A percentile compares a stretch with the other conserved stretches of the same genome.
These are phyloP conservation scores for Oryza brachyantha DNA, from an alignment of 176 grass and related monocot species.

Conservation along the genomic window DNA sequence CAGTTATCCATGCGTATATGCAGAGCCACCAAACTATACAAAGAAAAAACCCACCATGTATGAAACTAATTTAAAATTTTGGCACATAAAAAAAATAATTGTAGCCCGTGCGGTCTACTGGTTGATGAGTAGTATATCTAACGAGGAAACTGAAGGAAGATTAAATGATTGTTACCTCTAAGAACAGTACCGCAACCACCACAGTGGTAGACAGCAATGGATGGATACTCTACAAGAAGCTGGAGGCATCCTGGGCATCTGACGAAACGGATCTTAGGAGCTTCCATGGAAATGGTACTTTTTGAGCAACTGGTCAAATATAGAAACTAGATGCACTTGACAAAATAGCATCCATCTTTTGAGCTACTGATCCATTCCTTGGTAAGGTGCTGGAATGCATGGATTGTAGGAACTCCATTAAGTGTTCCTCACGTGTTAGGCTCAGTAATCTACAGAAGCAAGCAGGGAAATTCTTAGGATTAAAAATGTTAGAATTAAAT, in stretches of 20 bases:
- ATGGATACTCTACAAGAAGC: constrained; percentile 76
- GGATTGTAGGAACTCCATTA: not conserved
- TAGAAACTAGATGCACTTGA: not conserved
- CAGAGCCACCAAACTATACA: too few relatives aligned
- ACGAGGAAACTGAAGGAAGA: not conserved
- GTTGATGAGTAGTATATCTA: too few relatives aligned
- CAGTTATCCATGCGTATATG: too few relatives aligned
- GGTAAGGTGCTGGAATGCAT: not conserved
- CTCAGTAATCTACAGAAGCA: not conserved
- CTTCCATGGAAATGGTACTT: constrained; percentile 35
- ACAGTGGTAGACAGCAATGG: constrained; percentile 77
- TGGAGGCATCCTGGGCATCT: constrained; percentile 81
- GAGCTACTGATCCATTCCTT: not conserved
- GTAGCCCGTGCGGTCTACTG: too few relatives aligned
- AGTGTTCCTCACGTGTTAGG: not conserved
- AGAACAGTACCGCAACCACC: constrained; percentile 61
- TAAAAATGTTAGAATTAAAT: too few relatives aligned
- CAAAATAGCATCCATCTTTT: constrained; percentile 4
- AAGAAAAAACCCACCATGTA: too few relatives aligned
- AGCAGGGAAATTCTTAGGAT: not conserved
- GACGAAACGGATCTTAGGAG: constrained; percentile 67
- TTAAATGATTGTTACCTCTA: constrained; percentile 52
- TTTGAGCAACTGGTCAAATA: not conserved
- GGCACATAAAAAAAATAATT: too few relatives aligned
- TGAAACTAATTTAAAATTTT: too few relatives aligned